Percentiles rank a stretch among this genome's conserved stretches.
These are phyloP conservation scores for Pichiaceae sp. DNA, from an alignment of 1,139 yeast genomes.

Conservation along the genomic window DNA sequence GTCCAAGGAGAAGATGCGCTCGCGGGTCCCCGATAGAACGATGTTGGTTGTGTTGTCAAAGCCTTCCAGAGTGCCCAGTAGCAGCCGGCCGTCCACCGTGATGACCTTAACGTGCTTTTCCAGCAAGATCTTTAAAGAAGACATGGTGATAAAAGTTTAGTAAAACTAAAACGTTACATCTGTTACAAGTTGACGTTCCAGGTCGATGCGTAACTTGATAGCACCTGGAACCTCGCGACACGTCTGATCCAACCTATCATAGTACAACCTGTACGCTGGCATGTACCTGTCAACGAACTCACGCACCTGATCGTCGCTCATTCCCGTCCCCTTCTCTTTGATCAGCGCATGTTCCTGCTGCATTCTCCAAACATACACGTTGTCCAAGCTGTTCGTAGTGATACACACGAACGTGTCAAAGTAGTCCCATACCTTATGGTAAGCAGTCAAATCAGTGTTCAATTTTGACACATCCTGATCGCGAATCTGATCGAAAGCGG, in stretches of 20 bases:
- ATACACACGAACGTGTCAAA: conserved; percentile 58
- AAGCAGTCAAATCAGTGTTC: conserved; percentile 41
- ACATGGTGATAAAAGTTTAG: conserved; percentile 3
- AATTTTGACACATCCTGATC: conserved; percentile 29
- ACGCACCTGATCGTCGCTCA: conserved; percentile 65
- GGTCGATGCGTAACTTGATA: conserved; percentile 24
- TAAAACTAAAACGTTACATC: background rate
- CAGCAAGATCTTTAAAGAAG: conserved; percentile 13
- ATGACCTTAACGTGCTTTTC: conserved; percentile 55
- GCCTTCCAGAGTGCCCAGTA: conserved; percentile 65
- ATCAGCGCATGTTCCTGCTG: conserved; percentile 77
- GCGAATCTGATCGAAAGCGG: conserved; percentile 19
- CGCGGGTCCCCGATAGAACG: conserved; percentile 53
- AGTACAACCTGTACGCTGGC: conserved; percentile 76
- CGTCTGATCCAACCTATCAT: conserved; percentile 30
- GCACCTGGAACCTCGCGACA: conserved; percentile 20
- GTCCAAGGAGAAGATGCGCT: conserved; percentile 37
- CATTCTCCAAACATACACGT: conserved; percentile 73
- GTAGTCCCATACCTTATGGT: conserved; percentile 47
- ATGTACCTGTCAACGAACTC: conserved; percentile 73
- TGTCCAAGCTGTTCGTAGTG: conserved; percentile 47
- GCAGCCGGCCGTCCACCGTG: conserved; percentile 76
- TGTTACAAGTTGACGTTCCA: conserved; percentile 18
- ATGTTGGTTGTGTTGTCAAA: conserved; percentile 77
- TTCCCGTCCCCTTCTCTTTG: conserved; percentile 51